A percentile compares a stretch with the other conserved stretches of the same genome.
phyloP scores from a whole-genome alignment of 192 early-diverging fungal genomes.

The Backusella morwellensis region DNA sequence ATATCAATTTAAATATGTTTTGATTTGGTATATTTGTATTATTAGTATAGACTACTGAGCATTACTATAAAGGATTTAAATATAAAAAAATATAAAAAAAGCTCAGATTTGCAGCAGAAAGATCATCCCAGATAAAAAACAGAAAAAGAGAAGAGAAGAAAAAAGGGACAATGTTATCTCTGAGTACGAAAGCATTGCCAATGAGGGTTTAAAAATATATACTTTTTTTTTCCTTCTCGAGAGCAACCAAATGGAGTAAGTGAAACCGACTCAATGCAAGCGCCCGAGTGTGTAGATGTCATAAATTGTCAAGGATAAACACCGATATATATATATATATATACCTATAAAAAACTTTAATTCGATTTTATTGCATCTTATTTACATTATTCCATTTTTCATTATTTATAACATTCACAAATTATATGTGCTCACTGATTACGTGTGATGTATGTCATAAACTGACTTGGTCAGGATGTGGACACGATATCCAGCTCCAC shows the following conservation, averaged over 20 bases:
- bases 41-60: no score
- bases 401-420: not conserved
- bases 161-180: not conserved
- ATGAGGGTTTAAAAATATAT: no score
- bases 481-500: not conserved
- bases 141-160: not conserved
- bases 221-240: not conserved
- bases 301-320: not conserved
- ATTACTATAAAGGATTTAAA: no score
- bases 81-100: no score
- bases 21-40: no score
- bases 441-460: not conserved
- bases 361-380: not conserved
- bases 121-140: no score
- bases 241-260: not conserved
- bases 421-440: not conserved
- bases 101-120: no score
- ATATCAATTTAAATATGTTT: no score
- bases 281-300: not conserved
- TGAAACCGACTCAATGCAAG: not conserved
- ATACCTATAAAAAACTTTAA: not conserved
- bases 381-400: not conserved
- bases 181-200: not conserved
- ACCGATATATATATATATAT: not conserved
- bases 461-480: not conserved